These are phyloP conservation scores for Escovopsis weberi DNA, from an alignment of 2,329 filamentous ascomycete species.

Conservation along the genomic window DNA sequence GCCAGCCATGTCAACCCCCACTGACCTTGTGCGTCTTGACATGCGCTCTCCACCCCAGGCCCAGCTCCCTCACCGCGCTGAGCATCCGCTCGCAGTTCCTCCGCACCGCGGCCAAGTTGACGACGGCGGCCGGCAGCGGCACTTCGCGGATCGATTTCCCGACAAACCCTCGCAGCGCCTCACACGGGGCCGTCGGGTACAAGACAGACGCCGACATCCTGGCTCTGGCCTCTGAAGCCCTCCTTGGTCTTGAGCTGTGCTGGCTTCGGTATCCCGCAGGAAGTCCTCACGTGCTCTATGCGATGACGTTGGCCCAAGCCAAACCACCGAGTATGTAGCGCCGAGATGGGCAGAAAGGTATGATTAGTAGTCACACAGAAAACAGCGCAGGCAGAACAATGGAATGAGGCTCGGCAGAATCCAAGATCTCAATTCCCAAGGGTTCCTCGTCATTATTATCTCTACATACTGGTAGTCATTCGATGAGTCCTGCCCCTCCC, in stretches of 20 bases:
- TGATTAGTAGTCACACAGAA: too few relatives aligned
- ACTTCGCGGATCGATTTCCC: conserved; percentile 46
- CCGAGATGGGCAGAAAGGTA: too few relatives aligned
- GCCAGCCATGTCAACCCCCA: neutral
- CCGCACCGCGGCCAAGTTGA: conserved; percentile 52
- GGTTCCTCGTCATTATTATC: too few relatives aligned
- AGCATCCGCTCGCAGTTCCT: conserved; percentile 62
- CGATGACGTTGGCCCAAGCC: too few relatives aligned
- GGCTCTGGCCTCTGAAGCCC: neutral
- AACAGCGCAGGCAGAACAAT: too few relatives aligned
- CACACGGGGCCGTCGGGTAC: conserved; percentile 12
- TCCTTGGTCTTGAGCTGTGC: neutral
- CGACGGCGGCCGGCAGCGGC: conserved; percentile 49
- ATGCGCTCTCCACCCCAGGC: conserved; percentile 58
- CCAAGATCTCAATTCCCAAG: too few relatives aligned
- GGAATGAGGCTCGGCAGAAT: too few relatives aligned
- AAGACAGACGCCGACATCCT: conserved; percentile 11
- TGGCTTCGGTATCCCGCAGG: too few relatives aligned
- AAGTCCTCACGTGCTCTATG: neutral
- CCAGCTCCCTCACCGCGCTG: conserved; percentile 40
- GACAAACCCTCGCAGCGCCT: conserved; percentile 21
- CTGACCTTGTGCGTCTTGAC: conserved; percentile 71
- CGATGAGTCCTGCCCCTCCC: too few relatives aligned
- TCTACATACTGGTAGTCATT: too few relatives aligned
- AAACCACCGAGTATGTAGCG: too few relatives aligned